Evolutionary conservation across 2,329 filamentous ascomycete genomes (phyloP).

Genomic region (Penicillium verrucosum): DNA sequence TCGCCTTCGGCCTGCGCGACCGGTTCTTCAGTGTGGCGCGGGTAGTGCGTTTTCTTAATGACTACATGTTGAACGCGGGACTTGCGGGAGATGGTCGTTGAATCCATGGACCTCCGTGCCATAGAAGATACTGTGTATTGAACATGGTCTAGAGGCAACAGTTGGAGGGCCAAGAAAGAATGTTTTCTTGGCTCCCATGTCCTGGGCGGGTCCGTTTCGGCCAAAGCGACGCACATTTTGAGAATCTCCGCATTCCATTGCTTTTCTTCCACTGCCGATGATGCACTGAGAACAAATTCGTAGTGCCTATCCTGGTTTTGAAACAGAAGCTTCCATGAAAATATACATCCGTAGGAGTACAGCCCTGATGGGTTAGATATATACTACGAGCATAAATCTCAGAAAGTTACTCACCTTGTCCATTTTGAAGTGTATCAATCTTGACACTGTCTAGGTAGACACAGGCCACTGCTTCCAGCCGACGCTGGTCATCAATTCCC

Average conservation of each 20-base stretch:
- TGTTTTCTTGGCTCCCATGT: constrained; percentile 27
- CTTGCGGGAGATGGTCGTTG: constrained; percentile 71
- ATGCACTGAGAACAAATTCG: constrained; percentile 84
- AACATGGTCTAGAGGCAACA: constrained; percentile 71
- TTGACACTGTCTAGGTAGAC: constrained; percentile 56
- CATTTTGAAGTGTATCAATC: constrained; percentile 36
- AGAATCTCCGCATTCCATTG: constrained; percentile 73
- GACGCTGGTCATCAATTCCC: constrained; percentile 59
- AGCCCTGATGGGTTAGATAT: constrained; percentile 56
- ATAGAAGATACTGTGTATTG: constrained; percentile 68
- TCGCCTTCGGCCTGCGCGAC: constrained; percentile 46
- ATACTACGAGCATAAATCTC: neutral
- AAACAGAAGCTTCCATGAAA: constrained; percentile 91
- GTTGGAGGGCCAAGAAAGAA: constrained; percentile 58
- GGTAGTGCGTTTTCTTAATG: constrained; percentile 76
- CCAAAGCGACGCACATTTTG: constrained; percentile 50
- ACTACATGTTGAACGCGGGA: constrained; percentile 71
- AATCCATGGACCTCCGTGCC: constrained; percentile 62
- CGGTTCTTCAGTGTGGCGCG: constrained; percentile 55
- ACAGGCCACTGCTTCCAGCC: constrained; percentile 72
- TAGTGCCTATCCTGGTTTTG: constrained; percentile 72
- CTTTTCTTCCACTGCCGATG: constrained; percentile 72
- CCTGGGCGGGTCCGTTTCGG: constrained; percentile 50
- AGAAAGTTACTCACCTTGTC: constrained; percentile 33
- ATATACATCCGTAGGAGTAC: constrained; percentile 79